Conservation (phyloP, 2,329 filamentous ascomycete genomes). For the Alternaria burnsii region DNA sequence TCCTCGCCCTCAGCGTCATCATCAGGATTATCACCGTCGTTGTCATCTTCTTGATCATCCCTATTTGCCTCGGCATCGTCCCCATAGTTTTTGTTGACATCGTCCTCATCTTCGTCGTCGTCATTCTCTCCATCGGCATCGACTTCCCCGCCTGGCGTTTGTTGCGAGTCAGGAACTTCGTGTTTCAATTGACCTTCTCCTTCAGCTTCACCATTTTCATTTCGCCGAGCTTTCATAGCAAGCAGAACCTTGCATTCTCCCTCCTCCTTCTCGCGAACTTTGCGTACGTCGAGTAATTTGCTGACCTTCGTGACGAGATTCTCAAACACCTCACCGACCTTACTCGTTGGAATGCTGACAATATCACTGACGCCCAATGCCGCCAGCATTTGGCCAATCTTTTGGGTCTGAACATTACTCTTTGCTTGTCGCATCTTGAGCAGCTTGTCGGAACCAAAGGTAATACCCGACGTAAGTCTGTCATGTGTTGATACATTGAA, state of each 20-base stretch:
- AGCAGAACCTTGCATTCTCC: conserved; percentile 62
- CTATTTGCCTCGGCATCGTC: conserved; percentile 36
- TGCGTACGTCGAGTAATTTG: conserved; percentile 74
- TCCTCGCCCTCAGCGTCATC: conserved; percentile 30
- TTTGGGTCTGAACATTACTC: conserved; percentile 76
- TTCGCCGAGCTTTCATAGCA: conserved; percentile 48
- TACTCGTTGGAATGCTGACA: conserved; percentile 77
- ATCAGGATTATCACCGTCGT: conserved; percentile 44
- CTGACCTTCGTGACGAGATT: conserved; percentile 73
- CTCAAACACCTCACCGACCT: conserved; percentile 76
- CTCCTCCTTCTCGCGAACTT: conserved; percentile 78
- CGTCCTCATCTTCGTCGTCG: conserved; percentile 20
- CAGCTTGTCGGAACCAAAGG: conserved; percentile 86
- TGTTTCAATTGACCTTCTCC: conserved; percentile 28
- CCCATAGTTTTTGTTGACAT: conserved; percentile 26
- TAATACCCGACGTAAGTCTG: conserved; percentile 82
- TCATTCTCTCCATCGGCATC: conserved; percentile 30
- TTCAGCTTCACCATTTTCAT: conserved; percentile 17
- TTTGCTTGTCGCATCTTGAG: conserved; percentile 82
- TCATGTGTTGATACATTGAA: conserved; percentile 90
- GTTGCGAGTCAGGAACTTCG: conserved; percentile 30
- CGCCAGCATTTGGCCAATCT: conserved; percentile 75
- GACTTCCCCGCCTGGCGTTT: conserved; percentile 30
- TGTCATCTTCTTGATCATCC: conserved; percentile 26
- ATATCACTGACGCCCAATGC: conserved; percentile 76